Conservation (phyloP, 305 asterid species). For the Salvia sclarea region DNA sequence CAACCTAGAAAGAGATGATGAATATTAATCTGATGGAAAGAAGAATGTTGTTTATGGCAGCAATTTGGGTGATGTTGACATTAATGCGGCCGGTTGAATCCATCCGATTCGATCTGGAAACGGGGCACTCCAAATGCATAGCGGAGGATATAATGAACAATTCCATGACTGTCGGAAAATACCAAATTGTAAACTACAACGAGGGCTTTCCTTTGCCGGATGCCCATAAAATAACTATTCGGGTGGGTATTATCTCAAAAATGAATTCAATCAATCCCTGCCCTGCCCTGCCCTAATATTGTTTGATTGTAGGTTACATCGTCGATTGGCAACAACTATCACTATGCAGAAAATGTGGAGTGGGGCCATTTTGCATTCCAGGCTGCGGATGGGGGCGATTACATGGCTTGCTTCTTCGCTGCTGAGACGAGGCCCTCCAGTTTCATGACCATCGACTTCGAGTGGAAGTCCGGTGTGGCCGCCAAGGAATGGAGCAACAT, state of each 20-base stretch:
- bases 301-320: conserved; percentile 92
- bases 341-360: conserved; percentile 59
- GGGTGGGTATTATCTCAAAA: too few species aligned
- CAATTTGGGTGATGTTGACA: conserved; percentile 28
- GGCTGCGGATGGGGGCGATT: conserved; percentile 74
- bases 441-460: conserved; percentile 64
- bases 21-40: too few species aligned
- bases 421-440: conserved; percentile 56
- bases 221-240: conserved; percentile 67
- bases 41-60: too few species aligned
- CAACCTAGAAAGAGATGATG: too few species aligned
- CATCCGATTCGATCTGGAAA: conserved; percentile 70
- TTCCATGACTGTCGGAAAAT: conserved; percentile 87
- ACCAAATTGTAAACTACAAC: conserved; percentile 60
- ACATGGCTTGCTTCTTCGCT: conserved; percentile 84
- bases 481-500: conserved; percentile 83
- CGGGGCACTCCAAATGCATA: conserved; percentile 87
- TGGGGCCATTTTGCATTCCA: conserved; percentile 81
- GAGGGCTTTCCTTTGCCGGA: conserved; percentile 78
- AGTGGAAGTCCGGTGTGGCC: conserved; percentile 88
- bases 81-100: conserved; percentile 56
- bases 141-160: conserved; percentile 75
- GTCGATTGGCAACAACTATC: conserved; percentile 65
- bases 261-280: too few species aligned
- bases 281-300: too few species aligned